phyloP scores from a whole-genome alignment of 352 stramenopile species.

The Aphanomyces euteiches region DNA sequence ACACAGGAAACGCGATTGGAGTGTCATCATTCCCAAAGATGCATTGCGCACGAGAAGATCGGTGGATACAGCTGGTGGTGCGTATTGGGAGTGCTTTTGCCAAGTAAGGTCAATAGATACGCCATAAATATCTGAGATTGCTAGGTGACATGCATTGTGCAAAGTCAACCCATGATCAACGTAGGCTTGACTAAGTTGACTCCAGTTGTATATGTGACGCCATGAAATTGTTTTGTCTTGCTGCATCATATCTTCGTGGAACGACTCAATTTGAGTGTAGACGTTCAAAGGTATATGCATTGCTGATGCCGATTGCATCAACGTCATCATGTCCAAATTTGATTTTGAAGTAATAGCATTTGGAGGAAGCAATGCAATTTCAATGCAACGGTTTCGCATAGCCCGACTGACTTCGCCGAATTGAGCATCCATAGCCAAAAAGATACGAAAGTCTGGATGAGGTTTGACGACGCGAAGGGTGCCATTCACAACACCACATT shows the following conservation, averaged over 20 bases:
- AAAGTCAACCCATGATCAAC: conserved; percentile 14
- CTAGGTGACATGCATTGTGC: conserved; percentile 2
- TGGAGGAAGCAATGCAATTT: conserved; percentile 80
- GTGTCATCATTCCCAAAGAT: neutral
- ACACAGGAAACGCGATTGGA: neutral
- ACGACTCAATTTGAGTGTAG: conserved; percentile 53
- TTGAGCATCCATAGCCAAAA: conserved; percentile 97
- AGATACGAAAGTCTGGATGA: conserved; percentile 98
- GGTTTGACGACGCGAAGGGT: conserved; percentile 92
- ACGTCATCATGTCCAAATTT: conserved; percentile 60
- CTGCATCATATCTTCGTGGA: conserved; percentile 50
- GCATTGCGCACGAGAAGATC: conserved; percentile 21
- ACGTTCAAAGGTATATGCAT: conserved; percentile 65
- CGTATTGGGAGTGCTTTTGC: neutral
- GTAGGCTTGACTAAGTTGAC: conserved; percentile 24
- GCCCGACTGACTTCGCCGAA: conserved; percentile 97
- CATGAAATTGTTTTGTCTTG: conserved; percentile 24
- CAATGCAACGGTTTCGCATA: conserved; percentile 99
- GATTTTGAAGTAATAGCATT: conserved; percentile 36
- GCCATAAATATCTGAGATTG: conserved; percentile 20
- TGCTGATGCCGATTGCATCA: conserved; percentile 41
- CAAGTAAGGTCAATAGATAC: conserved; percentile 6
- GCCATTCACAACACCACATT: conserved; percentile 93
- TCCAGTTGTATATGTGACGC: conserved; percentile 29
- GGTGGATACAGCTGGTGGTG: conserved; percentile 7